Base-by-base conservation (phyloP, 495 filamentous ascomycete genomes). In the Penicillium argentinense region DNA sequence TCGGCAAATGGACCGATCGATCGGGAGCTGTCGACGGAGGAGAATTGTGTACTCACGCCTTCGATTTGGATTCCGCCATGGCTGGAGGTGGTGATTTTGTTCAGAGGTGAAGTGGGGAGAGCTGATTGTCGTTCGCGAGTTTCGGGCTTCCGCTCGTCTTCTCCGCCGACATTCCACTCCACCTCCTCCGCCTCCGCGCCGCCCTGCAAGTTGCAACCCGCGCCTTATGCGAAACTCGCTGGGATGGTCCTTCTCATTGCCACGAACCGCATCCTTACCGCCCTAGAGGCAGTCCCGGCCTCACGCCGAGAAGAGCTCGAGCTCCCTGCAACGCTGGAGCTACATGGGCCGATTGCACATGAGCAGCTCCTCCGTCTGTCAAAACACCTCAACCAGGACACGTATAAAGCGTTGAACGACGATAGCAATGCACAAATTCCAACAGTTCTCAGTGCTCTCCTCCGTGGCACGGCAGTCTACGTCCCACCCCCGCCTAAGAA, bases 211-310 rank as follows among this genome's bases (percentile, higher is more conserved):
- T 8, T 29, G 1, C 36, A 42, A 25, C 47, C 6, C 13, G 4
- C 4, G 13, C 9, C 8, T 36, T 1, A 5, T 21, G 16, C 5
- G 33, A 9, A 17, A 23, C 37, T 33, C 11, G 9, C 22, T 6
- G 51, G 2, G 27, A 96, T 96, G 91, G 89, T 95, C 18, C 75
- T 83, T 33, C 82, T 96, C 32, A 81, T 80, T 27, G 84, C 87
- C 62, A 96, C 89, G 0, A 53, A 78, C 48, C 76, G 77, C 59
- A 83, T 91, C 19, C 74, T 85, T 61, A 73, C 81, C 56, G 88
- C 81, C 7, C 54, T 92, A 9, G 60, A 77, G 21, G 63, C 65
- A 39, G 50, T 79, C 4, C 60, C 73, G 7, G 25, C 47, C n/a
- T 56, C 60, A 16, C 27, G 42, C 5, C 64, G 64, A 7, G 28